Conservation (phyloP, 1,284 basidiomycete species). For the Takashimella tepidaria region DNA sequence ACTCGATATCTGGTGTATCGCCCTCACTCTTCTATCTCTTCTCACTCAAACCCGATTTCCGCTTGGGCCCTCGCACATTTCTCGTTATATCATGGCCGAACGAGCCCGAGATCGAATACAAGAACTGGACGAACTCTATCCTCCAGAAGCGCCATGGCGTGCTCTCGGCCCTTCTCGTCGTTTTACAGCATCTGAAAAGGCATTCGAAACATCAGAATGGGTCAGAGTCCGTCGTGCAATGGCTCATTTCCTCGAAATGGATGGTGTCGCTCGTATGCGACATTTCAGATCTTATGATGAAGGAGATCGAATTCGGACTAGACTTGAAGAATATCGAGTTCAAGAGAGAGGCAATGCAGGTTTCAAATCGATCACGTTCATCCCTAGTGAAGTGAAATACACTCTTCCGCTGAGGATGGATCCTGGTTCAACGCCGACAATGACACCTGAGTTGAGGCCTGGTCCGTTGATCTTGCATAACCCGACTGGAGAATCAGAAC, state of each 20-base stretch:
- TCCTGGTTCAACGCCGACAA: constrained; percentile 1
- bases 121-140: constrained; percentile 45
- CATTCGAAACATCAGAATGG: constrained; percentile 31
- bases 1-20: constrained; percentile 57
- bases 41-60: constrained; percentile 53
- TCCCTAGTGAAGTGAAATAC: constrained; percentile 50
- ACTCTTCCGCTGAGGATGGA: constrained; percentile 46
- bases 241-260: constrained; percentile 50
- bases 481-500: constrained; percentile 39
- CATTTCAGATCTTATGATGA: constrained; percentile 47
- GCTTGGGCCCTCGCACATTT: constrained; percentile 52
- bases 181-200: constrained; percentile 14
- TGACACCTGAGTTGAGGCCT: constrained; percentile 1
- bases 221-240: constrained; percentile 47
- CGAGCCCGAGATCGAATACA: constrained; percentile 49
- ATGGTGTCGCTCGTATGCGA: constrained; percentile 49
- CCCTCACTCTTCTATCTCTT: constrained; percentile 53
- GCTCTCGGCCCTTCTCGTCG: constrained; percentile 1
- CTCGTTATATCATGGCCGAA: constrained; percentile 49
- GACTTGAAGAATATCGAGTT: constrained; percentile 22
- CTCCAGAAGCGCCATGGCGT: constrained; percentile 31
- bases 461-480: constrained; percentile 41
- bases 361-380: constrained; percentile 53
- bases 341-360: constrained; percentile 3
- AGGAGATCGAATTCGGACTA: constrained; percentile 22